These are phyloP conservation scores for Petunia axillaris DNA, from an alignment of 257 asterid species.

Conservation along the genomic window DNA sequence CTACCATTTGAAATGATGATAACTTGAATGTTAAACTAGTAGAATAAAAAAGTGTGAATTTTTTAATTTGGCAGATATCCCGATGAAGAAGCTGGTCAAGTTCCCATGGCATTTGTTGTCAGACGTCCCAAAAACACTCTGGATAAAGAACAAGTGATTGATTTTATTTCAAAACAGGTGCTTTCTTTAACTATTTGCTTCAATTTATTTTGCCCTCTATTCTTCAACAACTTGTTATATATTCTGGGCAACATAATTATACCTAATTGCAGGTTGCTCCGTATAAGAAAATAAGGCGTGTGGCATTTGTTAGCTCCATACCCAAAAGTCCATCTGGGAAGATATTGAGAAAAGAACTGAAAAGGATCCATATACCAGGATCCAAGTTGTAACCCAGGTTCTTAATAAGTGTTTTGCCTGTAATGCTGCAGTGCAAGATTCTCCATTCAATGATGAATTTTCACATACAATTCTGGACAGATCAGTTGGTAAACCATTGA, in stretches of 20 bases:
- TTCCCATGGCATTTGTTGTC: constrained; percentile 61
- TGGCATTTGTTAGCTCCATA: constrained; percentile 47
- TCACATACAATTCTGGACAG: background rate
- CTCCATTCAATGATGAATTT: background rate
- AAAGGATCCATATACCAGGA: constrained; percentile 33
- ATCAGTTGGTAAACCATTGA: background rate
- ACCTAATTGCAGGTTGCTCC: constrained; percentile 52
- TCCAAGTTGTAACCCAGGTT: constrained; percentile 39
- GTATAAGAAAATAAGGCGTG: constrained; percentile 57
- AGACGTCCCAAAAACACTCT: constrained; percentile 41
- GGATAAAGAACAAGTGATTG: constrained; percentile 40
- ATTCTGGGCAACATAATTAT: background rate
- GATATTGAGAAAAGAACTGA: constrained; percentile 53
- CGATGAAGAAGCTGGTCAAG: constrained; percentile 59
- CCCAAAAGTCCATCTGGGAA: constrained; percentile 59
- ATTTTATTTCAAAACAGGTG: constrained; percentile 53
- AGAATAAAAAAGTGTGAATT: background rate
- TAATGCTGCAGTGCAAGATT: background rate
- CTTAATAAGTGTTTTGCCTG: background rate
- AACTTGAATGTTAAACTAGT: background rate
- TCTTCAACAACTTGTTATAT: background rate
- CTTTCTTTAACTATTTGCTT: background rate
- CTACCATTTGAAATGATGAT: background rate
- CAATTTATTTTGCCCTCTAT: background rate
- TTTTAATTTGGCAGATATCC: constrained; percentile 40